Evolutionary conservation across 2,329 filamentous ascomycete genomes (phyloP), one percentile per base, ranked within the genome.

Genomic region (Nectriaceae sp.): DNA sequence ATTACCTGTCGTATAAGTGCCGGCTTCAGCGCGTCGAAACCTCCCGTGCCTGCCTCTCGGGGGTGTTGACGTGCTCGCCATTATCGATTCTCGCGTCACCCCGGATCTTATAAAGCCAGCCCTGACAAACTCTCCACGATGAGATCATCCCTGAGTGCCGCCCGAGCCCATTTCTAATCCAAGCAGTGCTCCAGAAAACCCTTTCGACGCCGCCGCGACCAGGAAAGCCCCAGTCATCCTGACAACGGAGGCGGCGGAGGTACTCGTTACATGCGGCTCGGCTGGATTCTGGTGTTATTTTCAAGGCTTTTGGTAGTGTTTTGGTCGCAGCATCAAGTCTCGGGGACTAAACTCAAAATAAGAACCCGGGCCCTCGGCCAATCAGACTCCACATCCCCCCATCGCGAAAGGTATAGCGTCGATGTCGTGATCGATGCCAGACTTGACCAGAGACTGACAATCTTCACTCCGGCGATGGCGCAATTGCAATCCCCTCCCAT

Each of bases 321-420:
- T 31, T 31, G 10, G 26, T 31, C 26, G 26, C 56, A 40, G 55
- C 52, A 49, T 51, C 52, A 59, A 35, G 60, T 61, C 52, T 51
- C 50, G 43, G 54, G 49, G 50, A 58, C 60, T 54, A 52, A 52
- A 49, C 54, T 18, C 38, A 40, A 22, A 21, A 22, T 38, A 40
- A 46, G 48, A 44, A 40, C 52, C 49, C 44, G 45, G 29, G 42
- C 42, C 37, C 40, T 38, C 46, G 49, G 41, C 70, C 71, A 75
- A 73, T 74, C 65, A 71, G 52, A n/a, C 42, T 48, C 47, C 49
- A 52, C 55, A 49, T 50, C 42, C 48, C 53, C 61, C 58, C 65
- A 70, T 74, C 71, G 71, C 72, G 72, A 75, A 73, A 73, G 74
- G 66, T 53, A 70, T 77, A 75, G 74, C 73, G 73, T 70, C 68